Conservation (phyloP, 495 filamentous ascomycete genomes). For the Penicillium alfredii region DNA sequence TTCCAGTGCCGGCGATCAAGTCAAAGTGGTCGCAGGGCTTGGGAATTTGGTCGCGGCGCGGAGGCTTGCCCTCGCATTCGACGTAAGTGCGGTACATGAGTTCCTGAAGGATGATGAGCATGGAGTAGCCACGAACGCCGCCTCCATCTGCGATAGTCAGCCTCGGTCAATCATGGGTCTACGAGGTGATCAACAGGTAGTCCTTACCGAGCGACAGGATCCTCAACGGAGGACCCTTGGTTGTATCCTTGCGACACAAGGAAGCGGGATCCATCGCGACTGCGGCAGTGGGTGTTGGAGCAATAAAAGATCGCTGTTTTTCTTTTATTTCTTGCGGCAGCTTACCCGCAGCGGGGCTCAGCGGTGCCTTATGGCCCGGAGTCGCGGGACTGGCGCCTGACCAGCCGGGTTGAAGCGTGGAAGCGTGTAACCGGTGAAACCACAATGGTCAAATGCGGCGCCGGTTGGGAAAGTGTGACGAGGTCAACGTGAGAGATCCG, state of each 20-base stretch:
- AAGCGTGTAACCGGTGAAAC: constrained; percentile 16
- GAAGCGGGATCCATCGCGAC: constrained; percentile 27
- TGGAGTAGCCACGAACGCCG: constrained; percentile 94
- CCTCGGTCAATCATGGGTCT: constrained; percentile 1
- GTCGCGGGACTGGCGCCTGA: too few species aligned
- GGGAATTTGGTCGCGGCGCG: constrained; percentile 79
- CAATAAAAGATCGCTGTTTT: constrained; percentile 8
- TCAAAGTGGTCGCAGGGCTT: constrained; percentile 99
- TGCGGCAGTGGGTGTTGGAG: constrained; percentile 7
- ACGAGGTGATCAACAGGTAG: constrained; percentile 1
- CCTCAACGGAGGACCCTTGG: constrained; percentile 86
- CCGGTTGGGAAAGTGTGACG: constrained; percentile 6
- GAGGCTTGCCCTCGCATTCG: constrained; percentile 74
- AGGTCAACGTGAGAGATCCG: constrained; percentile 5
- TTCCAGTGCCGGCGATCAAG: constrained; percentile 89
- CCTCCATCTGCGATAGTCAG: constrained; percentile 68
- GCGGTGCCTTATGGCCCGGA: too few species aligned
- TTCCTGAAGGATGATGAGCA: constrained; percentile 91
- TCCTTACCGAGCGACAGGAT: constrained; percentile 81
- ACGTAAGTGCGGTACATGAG: constrained; percentile 92
- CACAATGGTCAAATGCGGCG: constrained; percentile 8
- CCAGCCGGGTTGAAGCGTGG: constrained; percentile 15
- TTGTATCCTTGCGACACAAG: constrained; percentile 80
- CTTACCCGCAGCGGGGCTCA: constrained; percentile 28
- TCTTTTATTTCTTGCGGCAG: constrained; percentile 17